A percentile compares a stretch with the other conserved stretches of the same genome.
Evolutionary conservation across 2,329 filamentous ascomycete species (phyloP).

Genomic region (Xylariomycetidae sp.): DNA sequence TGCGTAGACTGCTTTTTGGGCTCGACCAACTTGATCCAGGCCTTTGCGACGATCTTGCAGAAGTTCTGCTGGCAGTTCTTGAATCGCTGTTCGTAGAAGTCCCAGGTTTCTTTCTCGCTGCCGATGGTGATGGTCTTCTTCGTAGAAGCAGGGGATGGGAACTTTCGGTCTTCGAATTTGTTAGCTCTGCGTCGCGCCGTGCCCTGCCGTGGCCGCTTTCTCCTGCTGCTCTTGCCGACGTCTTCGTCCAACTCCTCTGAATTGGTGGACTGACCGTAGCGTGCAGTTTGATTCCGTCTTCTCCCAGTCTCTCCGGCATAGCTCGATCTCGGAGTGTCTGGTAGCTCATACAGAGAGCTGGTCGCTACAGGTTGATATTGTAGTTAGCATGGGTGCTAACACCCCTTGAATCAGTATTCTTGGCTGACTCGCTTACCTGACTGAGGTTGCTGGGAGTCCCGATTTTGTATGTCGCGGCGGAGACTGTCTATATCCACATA

Average conservation of each 20-base stretch:
- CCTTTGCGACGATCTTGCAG: constrained; percentile 69
- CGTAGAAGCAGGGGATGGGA: constrained; percentile 31
- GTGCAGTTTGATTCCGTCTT: constrained; percentile 10
- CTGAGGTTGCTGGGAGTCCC: constrained; percentile 32
- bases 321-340: too few species aligned
- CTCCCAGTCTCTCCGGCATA: too few species aligned
- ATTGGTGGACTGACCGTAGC: constrained; percentile 11
- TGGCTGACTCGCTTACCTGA: constrained; percentile 30
- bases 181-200: constrained; percentile 31
- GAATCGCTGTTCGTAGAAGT: constrained; percentile 58
- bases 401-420: too few species aligned
- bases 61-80: constrained; percentile 65
- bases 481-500: too few species aligned
- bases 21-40: constrained; percentile 70
- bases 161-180: constrained; percentile 35
- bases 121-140: constrained; percentile 47
- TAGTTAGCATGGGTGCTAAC: too few species aligned
- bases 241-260: constrained; percentile 24
- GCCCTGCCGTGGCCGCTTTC: constrained; percentile 31
- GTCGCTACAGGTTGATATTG: too few species aligned
- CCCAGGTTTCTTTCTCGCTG: constrained; percentile 49
- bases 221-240: constrained; percentile 25
- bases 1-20: constrained; percentile 74
- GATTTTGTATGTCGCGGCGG: too few species aligned
- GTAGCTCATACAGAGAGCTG: too few species aligned